Evolutionary conservation across 129 eudicot genomes (phyloP), one percentile per base, ranked within the genome.

Genomic region (Tagetes erecta): DNA sequence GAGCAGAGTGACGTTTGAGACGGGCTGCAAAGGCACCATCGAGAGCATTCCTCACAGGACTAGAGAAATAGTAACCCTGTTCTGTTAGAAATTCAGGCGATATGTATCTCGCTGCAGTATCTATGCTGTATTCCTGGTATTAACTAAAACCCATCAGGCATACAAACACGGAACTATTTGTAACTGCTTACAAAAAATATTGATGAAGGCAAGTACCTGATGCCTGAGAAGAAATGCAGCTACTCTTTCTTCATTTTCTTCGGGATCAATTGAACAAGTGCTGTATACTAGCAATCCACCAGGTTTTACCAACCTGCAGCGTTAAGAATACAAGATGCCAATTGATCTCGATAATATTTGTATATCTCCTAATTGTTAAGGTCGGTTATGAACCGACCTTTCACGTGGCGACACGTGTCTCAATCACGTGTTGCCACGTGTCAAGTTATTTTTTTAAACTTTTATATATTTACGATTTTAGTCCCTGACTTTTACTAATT

Each of bases 1-100:
- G 83, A 74, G 35, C 60, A 20, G 2, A 44, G 52, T 4, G n/a
- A 46, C 85, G 87, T 57, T 85, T 52, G 68, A 93, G 96, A 40
- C 98, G 96, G 71, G 98, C 96, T 75, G 96, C 98, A 86, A 93
- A 90, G 49, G 98, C 98, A 80, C 98, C 98, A 75, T 93, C 98
- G 47, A 90, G 82, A 60, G 89, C 81, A 83, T 87, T 92, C 8
- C 85, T 88, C 67, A 93, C 91, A 9, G 98, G 98, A 83, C 78
- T 87, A 47, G 91, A 90, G 64, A 75, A 73, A 78, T 80, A 93
- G 75, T 86, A 93, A 51, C 96, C 96, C 30, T 74, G 57, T 46
- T 78, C 79, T 6, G 88, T 87, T 14, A 86, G 78, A 83, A 93
- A 93, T 47, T 81, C 83, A 31, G 78, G 42, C 0, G 96, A 81